Evolutionary conservation across 768 basidiomycete genomes (phyloP), one percentile per base, ranked within the genome.

Genomic region (Pisolithus tinctorius): DNA sequence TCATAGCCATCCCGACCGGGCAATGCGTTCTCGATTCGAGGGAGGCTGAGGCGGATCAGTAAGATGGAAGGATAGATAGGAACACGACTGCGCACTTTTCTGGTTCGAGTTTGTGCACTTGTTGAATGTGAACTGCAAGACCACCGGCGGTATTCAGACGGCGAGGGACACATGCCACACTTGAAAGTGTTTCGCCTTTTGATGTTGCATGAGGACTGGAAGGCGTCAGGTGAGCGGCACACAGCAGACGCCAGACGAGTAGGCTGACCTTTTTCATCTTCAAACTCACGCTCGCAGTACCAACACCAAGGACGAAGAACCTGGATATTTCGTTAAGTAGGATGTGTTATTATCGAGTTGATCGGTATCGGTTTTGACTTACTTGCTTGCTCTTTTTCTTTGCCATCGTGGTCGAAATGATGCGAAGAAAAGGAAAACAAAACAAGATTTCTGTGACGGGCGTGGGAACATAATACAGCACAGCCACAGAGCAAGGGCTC

Each of bases 161-260:
- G 54, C 96, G 78, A 17, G 96, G 96, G 95, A 66, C 95, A 98
- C 79, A 95, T 83, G 54, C 85, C 83, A 63, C 96, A 98, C 69
- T 96, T 96, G 78, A 98, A 98, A 99, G 66, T 98, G 95, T 69
- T 99, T 99, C 11, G 96, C 95, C 71, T 98, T 98, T 66, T 99
- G 95, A 70, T 99, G 95, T 70, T 96, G 93, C 83, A 98, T 92
- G 56, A 99, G 81, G 58, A 99, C 96, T 93, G 61, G 7, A 52
- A 2, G 25, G 6, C 41, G n/a, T 37, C 44, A 17, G 34, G 34
- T 44, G 20, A 20, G 29, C 20, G 20, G 17, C 25, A 38, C 30
- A 34, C 34, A 34, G 5, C 34, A 39, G 25, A 46, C 14, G 36
- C 29, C n/a, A 6, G 44, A 44, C 20, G 13, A 47, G 30, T 13